Evolutionary conservation across 2,329 filamentous ascomycete species (phyloP).

Genomic region (Fusarium chuoi): DNA sequence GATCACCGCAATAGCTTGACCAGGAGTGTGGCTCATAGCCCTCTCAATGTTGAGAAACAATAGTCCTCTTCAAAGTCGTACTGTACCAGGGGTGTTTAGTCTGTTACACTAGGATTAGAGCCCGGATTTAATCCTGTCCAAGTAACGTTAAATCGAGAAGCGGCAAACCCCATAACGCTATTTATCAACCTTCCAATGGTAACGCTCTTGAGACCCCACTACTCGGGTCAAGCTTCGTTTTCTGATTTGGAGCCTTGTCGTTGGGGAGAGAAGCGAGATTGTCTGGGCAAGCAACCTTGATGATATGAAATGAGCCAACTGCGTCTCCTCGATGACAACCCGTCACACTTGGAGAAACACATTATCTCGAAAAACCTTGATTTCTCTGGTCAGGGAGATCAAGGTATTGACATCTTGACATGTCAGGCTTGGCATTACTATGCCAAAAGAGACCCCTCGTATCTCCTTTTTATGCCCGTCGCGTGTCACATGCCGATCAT

Average conservation of each 20-base stretch:
- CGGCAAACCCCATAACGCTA: conserved; percentile 22
- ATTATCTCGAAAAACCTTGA: neutral
- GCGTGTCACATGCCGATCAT: conserved; percentile 27
- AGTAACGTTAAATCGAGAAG: conserved; percentile 12
- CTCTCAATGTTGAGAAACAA: neutral
- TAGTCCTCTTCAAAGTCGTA: neutral
- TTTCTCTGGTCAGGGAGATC: neutral
- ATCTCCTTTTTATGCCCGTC: conserved; percentile 21
- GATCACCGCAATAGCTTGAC: neutral
- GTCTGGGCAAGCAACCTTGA: neutral
- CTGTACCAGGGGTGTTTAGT: neutral
- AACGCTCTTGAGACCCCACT: neutral
- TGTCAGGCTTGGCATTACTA: conserved; percentile 7
- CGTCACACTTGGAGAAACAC: neutral
- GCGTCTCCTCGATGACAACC: conserved; percentile 28
- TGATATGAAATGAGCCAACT: conserved; percentile 28
- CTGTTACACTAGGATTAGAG: conserved; percentile 1
- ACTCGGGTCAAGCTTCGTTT: conserved; percentile 8
- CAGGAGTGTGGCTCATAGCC: neutral
- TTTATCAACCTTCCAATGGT: conserved; percentile 1
- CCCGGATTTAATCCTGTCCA: conserved; percentile 22
- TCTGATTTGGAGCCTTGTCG: neutral
- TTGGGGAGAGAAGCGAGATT: conserved; percentile 8
- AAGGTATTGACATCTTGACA: neutral
- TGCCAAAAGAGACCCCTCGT: neutral